phyloP scores from a whole-genome alignment of 257 asterid genomes.

The Capsicum pubescens region DNA sequence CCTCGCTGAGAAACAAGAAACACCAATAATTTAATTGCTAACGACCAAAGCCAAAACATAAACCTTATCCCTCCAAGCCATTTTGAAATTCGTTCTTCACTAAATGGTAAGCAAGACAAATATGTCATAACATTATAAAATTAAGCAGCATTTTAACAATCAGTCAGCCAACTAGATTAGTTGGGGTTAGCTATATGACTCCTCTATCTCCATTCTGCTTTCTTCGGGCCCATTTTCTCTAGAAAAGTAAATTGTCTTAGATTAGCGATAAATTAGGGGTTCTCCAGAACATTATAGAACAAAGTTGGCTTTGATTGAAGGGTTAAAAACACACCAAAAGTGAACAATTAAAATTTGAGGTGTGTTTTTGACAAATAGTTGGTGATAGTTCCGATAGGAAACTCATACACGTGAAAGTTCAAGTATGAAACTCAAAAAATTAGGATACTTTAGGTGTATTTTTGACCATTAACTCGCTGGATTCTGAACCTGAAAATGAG shows the following conservation, averaged over 20 bases:
- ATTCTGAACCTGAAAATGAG: background rate
- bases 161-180: background rate
- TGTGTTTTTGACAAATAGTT: too few species aligned
- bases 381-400: too few species aligned
- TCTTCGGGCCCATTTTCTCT: background rate
- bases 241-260: background rate
- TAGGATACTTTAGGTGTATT: too few species aligned
- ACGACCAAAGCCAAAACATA: background rate
- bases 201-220: background rate
- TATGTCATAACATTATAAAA: background rate
- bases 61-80: background rate
- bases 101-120: background rate
- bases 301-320: too few species aligned
- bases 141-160: slow-evolving; percentile 6
- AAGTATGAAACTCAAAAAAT: too few species aligned
- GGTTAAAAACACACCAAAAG: too few species aligned
- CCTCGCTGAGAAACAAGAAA: slow-evolving; percentile 50
- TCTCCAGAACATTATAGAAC: background rate
- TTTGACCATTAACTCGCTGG: too few species aligned
- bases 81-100: background rate
- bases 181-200: slow-evolving; percentile 12
- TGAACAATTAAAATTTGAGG: too few species aligned
- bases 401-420: too few species aligned
- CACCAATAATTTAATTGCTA: background rate
- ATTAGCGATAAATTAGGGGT: background rate